A percentile compares a stretch with the other conserved stretches of the same genome.
phyloP scores from a whole-genome alignment of 768 basidiomycete genomes.

The Boletales sp. region DNA sequence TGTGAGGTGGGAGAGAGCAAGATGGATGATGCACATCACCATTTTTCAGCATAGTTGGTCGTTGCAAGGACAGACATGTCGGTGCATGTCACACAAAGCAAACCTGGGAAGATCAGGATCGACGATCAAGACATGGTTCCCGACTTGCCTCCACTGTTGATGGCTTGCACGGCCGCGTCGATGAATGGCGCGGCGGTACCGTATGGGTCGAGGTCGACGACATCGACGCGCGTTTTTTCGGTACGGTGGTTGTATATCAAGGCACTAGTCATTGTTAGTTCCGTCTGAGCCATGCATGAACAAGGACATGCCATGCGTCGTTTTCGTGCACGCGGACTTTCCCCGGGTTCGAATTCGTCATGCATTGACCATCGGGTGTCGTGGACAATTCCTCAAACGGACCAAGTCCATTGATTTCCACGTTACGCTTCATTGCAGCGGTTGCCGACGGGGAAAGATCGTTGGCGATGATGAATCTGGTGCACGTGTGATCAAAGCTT shows the following conservation, averaged over 20 bases:
- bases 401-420: conserved; percentile 74
- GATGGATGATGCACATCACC: conserved; percentile 42
- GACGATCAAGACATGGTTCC: background rate
- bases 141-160: conserved; percentile 80
- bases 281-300: background rate
- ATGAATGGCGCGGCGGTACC: conserved; percentile 97
- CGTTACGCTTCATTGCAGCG: conserved; percentile 82
- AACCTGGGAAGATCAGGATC: conserved; percentile 38
- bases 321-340: conserved; percentile 86
- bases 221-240: conserved; percentile 74
- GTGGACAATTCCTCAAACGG: conserved; percentile 24
- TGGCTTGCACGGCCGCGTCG: conserved; percentile 86
- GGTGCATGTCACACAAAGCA: conserved; percentile 95
- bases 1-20: background rate
- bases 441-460: conserved; percentile 83
- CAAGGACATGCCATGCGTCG: conserved; percentile 76
- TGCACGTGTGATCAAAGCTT: conserved; percentile 30
- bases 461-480: conserved; percentile 92
- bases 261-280: conserved; percentile 44
- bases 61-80: conserved; percentile 93
- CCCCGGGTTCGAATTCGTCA: conserved; percentile 27
- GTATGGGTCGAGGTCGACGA: conserved; percentile 97
- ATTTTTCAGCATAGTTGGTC: conserved; percentile 94
- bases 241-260: conserved; percentile 89
- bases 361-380: conserved; percentile 6